A percentile compares a stretch with the other conserved stretches of the same genome.
phyloP scores from a whole-genome alignment of 176 grass and related monocot species.

The Musa troglodytarum region DNA sequence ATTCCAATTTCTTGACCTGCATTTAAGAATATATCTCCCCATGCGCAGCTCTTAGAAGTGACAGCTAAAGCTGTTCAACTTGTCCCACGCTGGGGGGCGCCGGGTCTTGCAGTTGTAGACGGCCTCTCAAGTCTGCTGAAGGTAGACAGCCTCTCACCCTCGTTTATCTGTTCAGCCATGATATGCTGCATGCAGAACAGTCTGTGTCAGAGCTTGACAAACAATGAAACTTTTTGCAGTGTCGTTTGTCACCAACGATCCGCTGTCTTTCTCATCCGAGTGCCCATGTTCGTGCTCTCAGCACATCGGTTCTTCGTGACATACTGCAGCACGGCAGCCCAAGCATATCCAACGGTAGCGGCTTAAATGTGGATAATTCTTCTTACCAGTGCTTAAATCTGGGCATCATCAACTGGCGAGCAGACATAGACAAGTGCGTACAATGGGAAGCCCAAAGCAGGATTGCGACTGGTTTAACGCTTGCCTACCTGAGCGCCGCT shows the following conservation, averaged over 20 bases:
- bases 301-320: constrained; percentile 78
- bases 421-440: constrained; percentile 74
- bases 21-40: too few relatives aligned
- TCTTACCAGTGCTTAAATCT: constrained; percentile 23
- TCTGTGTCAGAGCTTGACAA: not conserved
- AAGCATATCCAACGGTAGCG: constrained; percentile 1
- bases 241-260: constrained; percentile 80
- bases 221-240: constrained; percentile 45
- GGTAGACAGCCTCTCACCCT: constrained; percentile 24
- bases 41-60: constrained; percentile 74
- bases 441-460: constrained; percentile 87
- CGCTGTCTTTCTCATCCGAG: constrained; percentile 93
- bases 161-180: not conserved
- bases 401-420: constrained; percentile 36
- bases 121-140: constrained; percentile 92
- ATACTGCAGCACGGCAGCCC: constrained; percentile 43
- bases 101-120: constrained; percentile 70
- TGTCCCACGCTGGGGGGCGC: constrained; percentile 71
- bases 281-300: constrained; percentile 82
- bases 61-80: constrained; percentile 85
- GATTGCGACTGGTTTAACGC: constrained; percentile 58
- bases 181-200: too few relatives aligned
- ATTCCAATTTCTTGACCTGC: not conserved
- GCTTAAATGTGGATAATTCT: constrained; percentile 39
- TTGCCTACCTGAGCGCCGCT: constrained; percentile 53